Percentiles rank a stretch among this genome's conserved stretches.
These are phyloP conservation scores for Recurvomyces mirabilis DNA, from an alignment of 495 filamentous ascomycete species.

Conservation along the genomic window DNA sequence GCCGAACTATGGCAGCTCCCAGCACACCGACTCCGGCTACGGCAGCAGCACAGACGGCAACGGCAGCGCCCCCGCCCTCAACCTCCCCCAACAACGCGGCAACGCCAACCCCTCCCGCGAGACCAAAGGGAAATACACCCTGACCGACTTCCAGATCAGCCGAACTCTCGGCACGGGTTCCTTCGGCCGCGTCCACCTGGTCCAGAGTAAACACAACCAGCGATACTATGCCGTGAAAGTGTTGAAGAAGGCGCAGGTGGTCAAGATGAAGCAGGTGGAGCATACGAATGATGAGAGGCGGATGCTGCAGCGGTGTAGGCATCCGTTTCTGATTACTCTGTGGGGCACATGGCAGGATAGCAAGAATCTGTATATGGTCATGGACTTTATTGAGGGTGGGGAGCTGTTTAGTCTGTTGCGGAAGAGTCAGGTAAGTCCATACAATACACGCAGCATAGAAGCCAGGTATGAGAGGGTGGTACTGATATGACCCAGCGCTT, in stretches of 20 bases:
- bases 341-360: constrained; percentile 98
- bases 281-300: constrained; percentile 95
- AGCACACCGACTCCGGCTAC: constrained; percentile 14
- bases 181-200: constrained; percentile 90
- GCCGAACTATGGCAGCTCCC: constrained; percentile 29
- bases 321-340: constrained; percentile 92
- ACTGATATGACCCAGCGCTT: constrained; percentile 57
- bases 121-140: constrained; percentile 96
- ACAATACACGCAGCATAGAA: neutral
- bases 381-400: constrained; percentile 99
- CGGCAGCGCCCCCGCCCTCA: constrained; percentile 12
- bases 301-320: constrained; percentile 90
- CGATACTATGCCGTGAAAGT: constrained; percentile 98
- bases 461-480: too few relatives aligned
- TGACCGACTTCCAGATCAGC: constrained; percentile 76
- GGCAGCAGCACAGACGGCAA: constrained; percentile 24
- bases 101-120: constrained; percentile 39
- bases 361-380: constrained; percentile 97
- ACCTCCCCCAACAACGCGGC: constrained; percentile 4
- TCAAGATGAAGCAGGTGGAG: constrained; percentile 99
- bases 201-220: constrained; percentile 93
- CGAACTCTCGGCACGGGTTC: constrained; percentile 91
- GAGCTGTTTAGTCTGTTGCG: constrained; percentile 91
- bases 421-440: constrained; percentile 78
- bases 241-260: constrained; percentile 93